Conservation (phyloP, 2,329 filamentous ascomycete species). For the Epicoccum nigrum region DNA sequence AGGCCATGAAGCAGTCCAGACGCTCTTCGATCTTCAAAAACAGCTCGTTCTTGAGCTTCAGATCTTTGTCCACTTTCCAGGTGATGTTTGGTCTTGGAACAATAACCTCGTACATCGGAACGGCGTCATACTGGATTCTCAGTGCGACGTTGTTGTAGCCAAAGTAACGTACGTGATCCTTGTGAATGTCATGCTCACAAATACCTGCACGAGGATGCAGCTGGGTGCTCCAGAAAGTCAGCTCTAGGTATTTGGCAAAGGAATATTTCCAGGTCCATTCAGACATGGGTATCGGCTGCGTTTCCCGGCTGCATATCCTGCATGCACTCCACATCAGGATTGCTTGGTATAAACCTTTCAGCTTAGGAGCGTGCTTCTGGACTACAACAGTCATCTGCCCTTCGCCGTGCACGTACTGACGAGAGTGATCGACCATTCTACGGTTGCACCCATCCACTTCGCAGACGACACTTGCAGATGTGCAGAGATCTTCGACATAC, state of each 20-base stretch:
- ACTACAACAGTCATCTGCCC: constrained; percentile 92
- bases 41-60: constrained; percentile 90
- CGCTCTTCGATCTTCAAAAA: constrained; percentile 81
- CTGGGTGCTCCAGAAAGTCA: constrained; percentile 93
- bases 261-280: constrained; percentile 97
- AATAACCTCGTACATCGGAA: constrained; percentile 91
- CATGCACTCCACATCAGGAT: constrained; percentile 99
- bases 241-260: constrained; percentile 96
- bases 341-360: constrained; percentile 70
- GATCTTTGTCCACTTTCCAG: constrained; percentile 96
- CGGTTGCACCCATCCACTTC: constrained; percentile 84
- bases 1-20: constrained; percentile 84
- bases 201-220: constrained; percentile 74
- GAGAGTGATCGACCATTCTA: constrained; percentile 89
- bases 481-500: constrained; percentile 89
- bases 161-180: constrained; percentile 92
- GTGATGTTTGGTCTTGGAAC: constrained; percentile 89
- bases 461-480: constrained; percentile 77
- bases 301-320: constrained; percentile 89
- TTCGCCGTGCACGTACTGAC: constrained; percentile 96
- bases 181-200: constrained; percentile 91
- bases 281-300: constrained; percentile 88
- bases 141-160: constrained; percentile 84
- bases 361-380: constrained; percentile 72
- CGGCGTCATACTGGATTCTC: constrained; percentile 88